A percentile compares a stretch with the other conserved stretches of the same genome.
Evolutionary conservation across 2,329 filamentous ascomycete species (phyloP).

Genomic region (Claviceps pusilla): DNA sequence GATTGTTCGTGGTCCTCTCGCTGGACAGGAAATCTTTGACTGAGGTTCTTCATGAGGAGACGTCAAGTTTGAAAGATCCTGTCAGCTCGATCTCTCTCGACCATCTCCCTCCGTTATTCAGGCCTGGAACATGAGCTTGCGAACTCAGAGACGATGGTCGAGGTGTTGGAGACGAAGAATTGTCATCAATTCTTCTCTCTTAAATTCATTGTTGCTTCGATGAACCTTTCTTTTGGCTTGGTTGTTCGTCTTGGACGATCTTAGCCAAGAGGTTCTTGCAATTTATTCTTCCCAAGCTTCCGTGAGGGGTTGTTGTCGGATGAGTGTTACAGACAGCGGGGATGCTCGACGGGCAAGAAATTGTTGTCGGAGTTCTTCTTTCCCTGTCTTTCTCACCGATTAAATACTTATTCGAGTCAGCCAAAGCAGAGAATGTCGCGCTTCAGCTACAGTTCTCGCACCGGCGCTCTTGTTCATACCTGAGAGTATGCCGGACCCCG

Average conservation of each 20-base stretch:
- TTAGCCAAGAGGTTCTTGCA: conserved; percentile 12
- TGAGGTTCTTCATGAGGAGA: background rate
- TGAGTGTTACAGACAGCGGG: conserved; percentile 33
- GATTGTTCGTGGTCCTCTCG: conserved; percentile 76
- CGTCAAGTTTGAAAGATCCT: conserved; percentile 18
- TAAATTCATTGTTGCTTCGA: conserved; percentile 55
- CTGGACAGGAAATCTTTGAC: conserved; percentile 38
- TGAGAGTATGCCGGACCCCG: conserved; percentile 49
- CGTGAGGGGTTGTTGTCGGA: conserved; percentile 57
- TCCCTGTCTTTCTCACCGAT: conserved; percentile 48
- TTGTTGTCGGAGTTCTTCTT: conserved; percentile 1
- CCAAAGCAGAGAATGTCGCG: conserved; percentile 83
- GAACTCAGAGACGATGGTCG: conserved; percentile 43
- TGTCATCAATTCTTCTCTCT: conserved; percentile 46
- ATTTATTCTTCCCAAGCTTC: conserved; percentile 23
- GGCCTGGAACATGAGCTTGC: conserved; percentile 31
- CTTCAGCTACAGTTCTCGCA: conserved; percentile 84
- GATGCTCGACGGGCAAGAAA: background rate
- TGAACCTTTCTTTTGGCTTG: background rate
- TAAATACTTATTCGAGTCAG: conserved; percentile 70
- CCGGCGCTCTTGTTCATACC: conserved; percentile 58
- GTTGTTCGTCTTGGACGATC: conserved; percentile 14
- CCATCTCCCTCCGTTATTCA: conserved; percentile 41
- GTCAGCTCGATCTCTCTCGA: conserved; percentile 69
- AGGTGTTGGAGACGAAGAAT: conserved; percentile 69